Conservation (phyloP, 2,329 filamentous ascomycete genomes). For the Verticillium tricorpus region DNA sequence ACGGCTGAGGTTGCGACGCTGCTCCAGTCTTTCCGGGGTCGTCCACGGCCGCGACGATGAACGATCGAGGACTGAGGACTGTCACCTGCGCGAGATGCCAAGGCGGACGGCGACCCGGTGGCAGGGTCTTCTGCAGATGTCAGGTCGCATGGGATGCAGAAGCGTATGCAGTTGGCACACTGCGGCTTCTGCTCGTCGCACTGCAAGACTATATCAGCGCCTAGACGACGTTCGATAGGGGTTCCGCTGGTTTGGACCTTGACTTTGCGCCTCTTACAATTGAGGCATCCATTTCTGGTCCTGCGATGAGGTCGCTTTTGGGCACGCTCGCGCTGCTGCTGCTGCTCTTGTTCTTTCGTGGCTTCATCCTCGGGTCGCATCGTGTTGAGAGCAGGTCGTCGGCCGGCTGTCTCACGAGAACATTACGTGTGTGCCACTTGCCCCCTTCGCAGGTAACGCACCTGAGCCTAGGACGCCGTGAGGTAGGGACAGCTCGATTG, state of each 20-base stretch:
- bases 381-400: background rate
- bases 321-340: background rate
- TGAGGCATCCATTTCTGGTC: constrained; percentile 23
- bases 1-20: constrained; percentile 12
- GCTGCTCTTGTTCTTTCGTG: background rate
- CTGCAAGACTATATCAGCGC: constrained; percentile 9
- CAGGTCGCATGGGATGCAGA: constrained; percentile 22
- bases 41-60: constrained; percentile 20
- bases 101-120: background rate
- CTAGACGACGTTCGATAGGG: background rate
- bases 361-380: background rate
- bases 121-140: background rate
- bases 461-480: too few species aligned
- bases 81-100: constrained; percentile 3
- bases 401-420: background rate
- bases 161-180: constrained; percentile 25
- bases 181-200: constrained; percentile 26
- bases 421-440: background rate
- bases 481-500: background rate
- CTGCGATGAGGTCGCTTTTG: background rate
- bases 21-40: constrained; percentile 25
- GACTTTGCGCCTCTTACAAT: constrained; percentile 25
- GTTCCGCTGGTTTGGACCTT: constrained; percentile 15
- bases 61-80: constrained; percentile 13
- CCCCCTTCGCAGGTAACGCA: too few species aligned